phyloP scores from a whole-genome alignment of 2,329 filamentous ascomycete species.

The Penicillium frequentans region DNA sequence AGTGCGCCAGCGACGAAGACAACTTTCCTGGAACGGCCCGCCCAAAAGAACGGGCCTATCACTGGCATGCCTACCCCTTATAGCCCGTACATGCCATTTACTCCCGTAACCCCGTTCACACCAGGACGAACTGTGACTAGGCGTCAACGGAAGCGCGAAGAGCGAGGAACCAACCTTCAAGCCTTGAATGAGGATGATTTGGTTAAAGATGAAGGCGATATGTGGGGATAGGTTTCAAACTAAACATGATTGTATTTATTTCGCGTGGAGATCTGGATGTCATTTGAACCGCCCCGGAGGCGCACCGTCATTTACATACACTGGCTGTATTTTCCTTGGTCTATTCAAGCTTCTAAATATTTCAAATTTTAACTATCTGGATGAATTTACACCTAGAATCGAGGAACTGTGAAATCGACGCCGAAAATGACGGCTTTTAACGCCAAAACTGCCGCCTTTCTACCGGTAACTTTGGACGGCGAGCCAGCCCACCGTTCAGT shows the following conservation, averaged over 20 bases:
- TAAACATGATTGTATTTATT: background rate
- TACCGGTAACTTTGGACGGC: too few species aligned
- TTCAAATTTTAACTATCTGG: background rate
- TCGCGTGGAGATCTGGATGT: background rate
- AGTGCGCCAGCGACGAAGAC: slow-evolving; percentile 51
- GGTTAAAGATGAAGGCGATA: slow-evolving; percentile 46
- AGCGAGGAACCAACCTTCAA: slow-evolving; percentile 44
- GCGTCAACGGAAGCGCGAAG: slow-evolving; percentile 43
- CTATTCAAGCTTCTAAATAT: background rate
- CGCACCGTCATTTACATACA: slow-evolving; percentile 34
- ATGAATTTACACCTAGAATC: too few species aligned
- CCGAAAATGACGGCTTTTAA: too few species aligned
- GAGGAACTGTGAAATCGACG: too few species aligned
- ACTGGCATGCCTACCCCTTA: slow-evolving; percentile 52
- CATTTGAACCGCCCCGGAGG: background rate
- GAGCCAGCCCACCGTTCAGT: too few species aligned
- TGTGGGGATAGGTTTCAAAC: slow-evolving; percentile 39
- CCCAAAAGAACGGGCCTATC: slow-evolving; percentile 39
- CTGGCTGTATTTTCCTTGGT: slow-evolving; percentile 44
- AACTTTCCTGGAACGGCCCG: slow-evolving; percentile 48
- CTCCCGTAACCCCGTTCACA: slow-evolving; percentile 51
- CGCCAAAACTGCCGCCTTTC: too few species aligned
- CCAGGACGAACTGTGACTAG: slow-evolving; percentile 48
- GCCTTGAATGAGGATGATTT: slow-evolving; percentile 49
- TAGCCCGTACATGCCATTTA: slow-evolving; percentile 53